Percentiles rank a stretch among this genome's conserved stretches.
Evolutionary conservation across 2,329 filamentous ascomycete species (phyloP).

Genomic region (Trichoderma sp.): DNA sequence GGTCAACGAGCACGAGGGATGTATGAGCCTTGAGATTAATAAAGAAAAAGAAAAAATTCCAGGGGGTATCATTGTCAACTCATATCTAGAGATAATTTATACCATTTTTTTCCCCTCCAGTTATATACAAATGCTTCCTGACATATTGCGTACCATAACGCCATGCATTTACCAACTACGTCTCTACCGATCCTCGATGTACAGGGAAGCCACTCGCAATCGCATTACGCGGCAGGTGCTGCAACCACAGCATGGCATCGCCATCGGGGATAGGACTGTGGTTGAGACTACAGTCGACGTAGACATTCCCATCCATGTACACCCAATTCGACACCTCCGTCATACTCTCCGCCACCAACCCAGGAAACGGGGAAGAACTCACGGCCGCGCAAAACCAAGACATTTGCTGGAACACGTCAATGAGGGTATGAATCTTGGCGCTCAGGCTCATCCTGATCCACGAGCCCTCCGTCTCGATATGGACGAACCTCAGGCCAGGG

Average conservation of each 20-base stretch:
- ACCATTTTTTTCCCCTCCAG: neutral
- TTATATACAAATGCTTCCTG: neutral
- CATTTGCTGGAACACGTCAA: conserved; percentile 38
- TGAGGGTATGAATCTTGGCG: conserved; percentile 35
- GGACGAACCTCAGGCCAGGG: conserved; percentile 33
- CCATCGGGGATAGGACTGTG: conserved; percentile 32
- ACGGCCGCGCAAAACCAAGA: conserved; percentile 37
- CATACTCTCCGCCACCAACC: conserved; percentile 31
- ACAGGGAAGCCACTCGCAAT: conserved; percentile 36
- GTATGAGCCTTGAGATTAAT: conserved; percentile 45
- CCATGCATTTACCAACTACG: neutral
- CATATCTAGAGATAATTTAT: conserved; percentile 12
- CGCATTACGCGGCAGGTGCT: conserved; percentile 30
- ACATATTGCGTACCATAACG: neutral
- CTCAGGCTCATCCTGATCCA: conserved; percentile 34
- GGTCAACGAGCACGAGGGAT: conserved; percentile 50
- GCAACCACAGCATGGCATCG: conserved; percentile 30
- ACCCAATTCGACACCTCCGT: conserved; percentile 33
- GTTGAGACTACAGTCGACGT: conserved; percentile 34
- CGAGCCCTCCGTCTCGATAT: conserved; percentile 35
- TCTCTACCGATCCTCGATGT: neutral
- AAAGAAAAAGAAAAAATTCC: neutral
- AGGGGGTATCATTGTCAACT: conserved; percentile 21
- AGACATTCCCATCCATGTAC: conserved; percentile 34
- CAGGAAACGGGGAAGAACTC: conserved; percentile 35